phyloP scores from a whole-genome alignment of 495 filamentous ascomycete species.

The Penicillium waksmanii region DNA sequence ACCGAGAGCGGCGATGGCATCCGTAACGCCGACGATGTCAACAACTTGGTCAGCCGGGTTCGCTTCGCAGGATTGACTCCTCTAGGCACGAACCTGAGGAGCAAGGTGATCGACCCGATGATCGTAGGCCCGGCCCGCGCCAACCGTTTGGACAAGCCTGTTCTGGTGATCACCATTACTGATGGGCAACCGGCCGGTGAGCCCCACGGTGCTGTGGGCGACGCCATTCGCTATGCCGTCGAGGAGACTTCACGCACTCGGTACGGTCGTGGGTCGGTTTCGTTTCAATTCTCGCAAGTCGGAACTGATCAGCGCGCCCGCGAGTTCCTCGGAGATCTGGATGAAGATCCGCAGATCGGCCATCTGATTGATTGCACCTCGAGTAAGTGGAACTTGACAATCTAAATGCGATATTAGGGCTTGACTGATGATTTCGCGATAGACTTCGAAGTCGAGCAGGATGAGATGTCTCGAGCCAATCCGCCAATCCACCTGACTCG shows the following conservation, averaged over 20 bases:
- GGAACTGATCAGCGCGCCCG: constrained; percentile 69
- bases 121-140: constrained; percentile 54
- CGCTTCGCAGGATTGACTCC: constrained; percentile 71
- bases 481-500: constrained; percentile 63
- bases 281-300: constrained; percentile 77
- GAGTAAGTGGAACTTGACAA: constrained; percentile 51
- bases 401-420: neutral
- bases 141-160: constrained; percentile 61
- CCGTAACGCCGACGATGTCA: constrained; percentile 59
- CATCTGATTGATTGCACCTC: constrained; percentile 72
- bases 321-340: constrained; percentile 64
- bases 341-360: constrained; percentile 66
- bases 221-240: constrained; percentile 54
- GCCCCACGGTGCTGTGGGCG: constrained; percentile 48
- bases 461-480: constrained; percentile 61
- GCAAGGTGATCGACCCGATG: constrained; percentile 66
- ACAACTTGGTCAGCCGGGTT: constrained; percentile 57
- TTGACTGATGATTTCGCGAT: constrained; percentile 4
- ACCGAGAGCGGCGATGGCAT: constrained; percentile 55
- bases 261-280: constrained; percentile 57
- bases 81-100: constrained; percentile 62
- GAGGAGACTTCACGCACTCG: constrained; percentile 47
- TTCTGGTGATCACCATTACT: constrained; percentile 72
- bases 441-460: constrained; percentile 70
- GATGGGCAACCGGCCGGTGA: constrained; percentile 69